Percentiles rank a stretch among this genome's conserved stretches.
These are phyloP conservation scores for Talaromyces albobiverticillius DNA, from an alignment of 2,329 filamentous ascomycete genomes.

Conservation along the genomic window DNA sequence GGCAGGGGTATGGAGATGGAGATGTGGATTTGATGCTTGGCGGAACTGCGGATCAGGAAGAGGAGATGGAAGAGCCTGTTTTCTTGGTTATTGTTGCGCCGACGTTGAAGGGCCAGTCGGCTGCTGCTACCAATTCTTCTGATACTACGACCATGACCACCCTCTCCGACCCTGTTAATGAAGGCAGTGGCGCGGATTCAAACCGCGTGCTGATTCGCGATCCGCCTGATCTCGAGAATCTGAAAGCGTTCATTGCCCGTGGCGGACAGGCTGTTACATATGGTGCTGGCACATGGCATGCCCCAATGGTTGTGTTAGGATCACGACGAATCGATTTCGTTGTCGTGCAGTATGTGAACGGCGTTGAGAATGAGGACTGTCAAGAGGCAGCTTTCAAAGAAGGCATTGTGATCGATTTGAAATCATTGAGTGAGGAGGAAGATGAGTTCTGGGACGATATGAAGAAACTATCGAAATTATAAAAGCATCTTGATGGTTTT, in stretches of 20 bases:
- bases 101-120: constrained; percentile 52
- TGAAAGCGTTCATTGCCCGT: constrained; percentile 76
- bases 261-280: constrained; percentile 87
- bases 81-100: constrained; percentile 92
- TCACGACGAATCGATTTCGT: constrained; percentile 72
- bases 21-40: constrained; percentile 10
- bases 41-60: constrained; percentile 9
- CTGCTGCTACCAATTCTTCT: constrained; percentile 26
- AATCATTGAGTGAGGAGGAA: constrained; percentile 15
- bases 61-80: constrained; percentile 26
- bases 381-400: constrained; percentile 65
- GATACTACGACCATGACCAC: neutral
- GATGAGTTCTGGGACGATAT: constrained; percentile 15
- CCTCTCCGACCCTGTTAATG: neutral
- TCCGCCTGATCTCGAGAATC: constrained; percentile 67
- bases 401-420: constrained; percentile 35
- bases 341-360: constrained; percentile 85
- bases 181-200: constrained; percentile 17
- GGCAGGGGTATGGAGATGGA: constrained; percentile 12
- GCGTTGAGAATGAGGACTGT: constrained; percentile 78
- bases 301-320: constrained; percentile 89
- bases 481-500: neutral
- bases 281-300: constrained; percentile 89
- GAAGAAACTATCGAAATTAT: constrained; percentile 15
- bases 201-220: constrained; percentile 38